These are phyloP conservation scores for Astragalus glycyphyllos DNA, from an alignment of 306 rosid species.

Conservation along the genomic window DNA sequence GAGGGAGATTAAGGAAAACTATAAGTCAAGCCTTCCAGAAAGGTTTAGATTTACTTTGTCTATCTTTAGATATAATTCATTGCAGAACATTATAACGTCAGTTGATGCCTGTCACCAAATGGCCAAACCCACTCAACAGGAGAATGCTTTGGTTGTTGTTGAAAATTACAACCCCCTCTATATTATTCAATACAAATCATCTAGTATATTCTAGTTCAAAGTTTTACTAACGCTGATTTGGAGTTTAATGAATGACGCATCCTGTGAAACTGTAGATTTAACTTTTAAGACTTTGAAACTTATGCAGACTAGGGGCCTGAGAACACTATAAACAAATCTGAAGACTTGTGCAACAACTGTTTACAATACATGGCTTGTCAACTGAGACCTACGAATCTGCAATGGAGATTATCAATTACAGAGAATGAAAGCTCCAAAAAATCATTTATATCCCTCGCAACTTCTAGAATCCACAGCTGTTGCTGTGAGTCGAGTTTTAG, in stretches of 20 bases:
- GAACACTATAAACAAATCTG: conserved; percentile 19
- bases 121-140: not conserved
- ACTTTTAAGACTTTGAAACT: not conserved
- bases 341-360: conserved; percentile 19
- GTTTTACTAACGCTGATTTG: conserved; percentile 19
- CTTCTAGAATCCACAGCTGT: conserved; percentile 53
- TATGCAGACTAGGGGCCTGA: conserved; percentile 44
- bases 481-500: conserved; percentile 48
- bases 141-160: not conserved
- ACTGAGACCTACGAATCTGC: conserved; percentile 49
- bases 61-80: too few species aligned
- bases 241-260: conserved; percentile 13
- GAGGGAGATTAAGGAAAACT: too few species aligned
- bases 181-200: conserved; percentile 12
- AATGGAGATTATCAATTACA: conserved; percentile 48
- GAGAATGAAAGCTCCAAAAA: conserved; percentile 51
- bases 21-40: too few species aligned
- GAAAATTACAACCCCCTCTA: not conserved
- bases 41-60: too few species aligned
- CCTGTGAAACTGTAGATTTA: conserved; percentile 17
- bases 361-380: conserved; percentile 55
- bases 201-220: conserved; percentile 3
- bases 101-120: not conserved
- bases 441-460: conserved; percentile 43
- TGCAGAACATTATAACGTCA: not conserved